phyloP scores from a whole-genome alignment of 2,329 filamentous ascomycete genomes.

The Ceratocystis smalleyi region DNA sequence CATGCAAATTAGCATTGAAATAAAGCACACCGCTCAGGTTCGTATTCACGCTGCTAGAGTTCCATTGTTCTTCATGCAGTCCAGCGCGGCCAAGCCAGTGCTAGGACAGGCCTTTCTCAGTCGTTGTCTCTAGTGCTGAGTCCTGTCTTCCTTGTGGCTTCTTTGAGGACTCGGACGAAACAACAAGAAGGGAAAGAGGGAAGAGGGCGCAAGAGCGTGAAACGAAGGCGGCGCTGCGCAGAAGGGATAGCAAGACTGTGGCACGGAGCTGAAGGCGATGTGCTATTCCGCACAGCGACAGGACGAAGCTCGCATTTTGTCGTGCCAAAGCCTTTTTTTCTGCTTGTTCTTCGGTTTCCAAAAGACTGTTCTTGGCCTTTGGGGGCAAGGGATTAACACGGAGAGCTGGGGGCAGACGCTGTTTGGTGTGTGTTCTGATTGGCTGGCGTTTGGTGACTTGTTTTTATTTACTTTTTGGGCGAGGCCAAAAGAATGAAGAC shows the following conservation, averaged over 20 bases:
- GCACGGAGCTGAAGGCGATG: no score
- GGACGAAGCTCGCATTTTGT: no score
- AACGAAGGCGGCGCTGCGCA: neutral
- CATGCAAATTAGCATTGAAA: neutral
- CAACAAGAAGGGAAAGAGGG: neutral
- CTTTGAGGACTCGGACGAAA: neutral
- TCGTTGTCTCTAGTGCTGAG: neutral
- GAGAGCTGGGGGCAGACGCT: neutral
- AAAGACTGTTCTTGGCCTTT: neutral
- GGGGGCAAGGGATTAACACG: neutral
- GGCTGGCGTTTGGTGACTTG: neutral
- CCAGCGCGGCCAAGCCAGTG: no score
- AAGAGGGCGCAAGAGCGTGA: neutral
- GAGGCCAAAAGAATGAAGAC: neutral
- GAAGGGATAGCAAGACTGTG: neutral
- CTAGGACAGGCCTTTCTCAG: neutral
- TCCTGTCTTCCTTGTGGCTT: neutral
- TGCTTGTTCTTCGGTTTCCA: no score
- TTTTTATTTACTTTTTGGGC: neutral
- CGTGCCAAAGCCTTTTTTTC: no score
- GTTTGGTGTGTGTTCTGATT: no score
- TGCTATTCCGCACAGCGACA: no score
- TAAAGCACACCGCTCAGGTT: neutral
- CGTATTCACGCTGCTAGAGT: neutral
- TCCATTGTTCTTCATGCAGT: neutral